Evolutionary conservation across 176 grass and related monocot genomes (phyloP).

Genomic region (Tillandsia leiboldiana): DNA sequence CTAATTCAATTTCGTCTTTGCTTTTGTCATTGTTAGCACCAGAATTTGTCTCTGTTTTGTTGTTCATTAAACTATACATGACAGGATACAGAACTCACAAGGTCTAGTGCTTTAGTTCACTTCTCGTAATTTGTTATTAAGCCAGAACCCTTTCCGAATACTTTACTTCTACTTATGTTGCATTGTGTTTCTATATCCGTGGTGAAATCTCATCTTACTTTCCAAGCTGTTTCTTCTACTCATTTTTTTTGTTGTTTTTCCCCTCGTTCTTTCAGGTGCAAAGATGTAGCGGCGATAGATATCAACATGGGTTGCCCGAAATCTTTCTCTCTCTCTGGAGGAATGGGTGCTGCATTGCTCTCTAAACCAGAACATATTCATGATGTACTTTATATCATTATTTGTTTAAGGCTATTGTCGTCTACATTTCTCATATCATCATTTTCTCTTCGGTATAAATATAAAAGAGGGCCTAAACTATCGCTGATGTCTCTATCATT

Average conservation of each 20-base stretch:
- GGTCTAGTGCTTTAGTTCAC: too few species aligned
- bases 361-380: constrained; percentile 98
- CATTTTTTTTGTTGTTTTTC: constrained; percentile 14
- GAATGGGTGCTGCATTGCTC: constrained; percentile 96
- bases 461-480: not conserved
- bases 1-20: too few species aligned
- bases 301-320: constrained; percentile 98
- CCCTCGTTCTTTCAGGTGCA: constrained; percentile 38
- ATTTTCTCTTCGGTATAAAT: too few species aligned
- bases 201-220: not conserved
- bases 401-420: not conserved
- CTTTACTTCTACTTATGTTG: too few species aligned
- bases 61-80: too few species aligned
- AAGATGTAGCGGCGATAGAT: constrained; percentile 86
- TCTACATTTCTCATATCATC: too few species aligned
- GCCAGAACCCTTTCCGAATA: not conserved
- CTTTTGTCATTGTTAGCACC: too few species aligned
- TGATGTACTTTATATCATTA: constrained; percentile 49
- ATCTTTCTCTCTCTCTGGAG: constrained; percentile 78
- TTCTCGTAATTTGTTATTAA: too few species aligned
- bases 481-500: constrained; percentile 6
- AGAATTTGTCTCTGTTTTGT: too few species aligned
- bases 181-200: too few species aligned
- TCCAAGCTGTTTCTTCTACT: constrained; percentile 3
- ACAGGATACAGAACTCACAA: too few species aligned